These are phyloP conservation scores for Nitzschia sp. DNA, from an alignment of 108 stramenopile genomes.

Conservation along the genomic window DNA sequence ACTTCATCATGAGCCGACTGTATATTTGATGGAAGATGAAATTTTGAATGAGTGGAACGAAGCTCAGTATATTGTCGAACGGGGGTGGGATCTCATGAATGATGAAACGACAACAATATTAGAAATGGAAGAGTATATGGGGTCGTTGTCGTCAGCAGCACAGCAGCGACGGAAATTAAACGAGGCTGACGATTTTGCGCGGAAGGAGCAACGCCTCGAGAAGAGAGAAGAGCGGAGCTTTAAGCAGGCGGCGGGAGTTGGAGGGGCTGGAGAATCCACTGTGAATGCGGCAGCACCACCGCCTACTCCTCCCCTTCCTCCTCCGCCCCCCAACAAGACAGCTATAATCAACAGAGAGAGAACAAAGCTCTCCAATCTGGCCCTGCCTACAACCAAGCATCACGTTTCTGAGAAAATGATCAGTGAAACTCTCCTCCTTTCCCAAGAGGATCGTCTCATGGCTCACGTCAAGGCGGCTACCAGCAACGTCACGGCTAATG, in stretches of 20 bases:
- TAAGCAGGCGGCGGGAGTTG: neutral
- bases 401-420: slow-evolving; percentile 64
- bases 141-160: neutral
- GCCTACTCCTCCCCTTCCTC: neutral
- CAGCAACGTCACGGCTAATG: slow-evolving; percentile 29
- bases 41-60: slow-evolving; percentile 43
- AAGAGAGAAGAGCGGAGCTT: neutral
- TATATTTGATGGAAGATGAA: slow-evolving; percentile 40
- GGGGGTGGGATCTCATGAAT: slow-evolving; percentile 1
- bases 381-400: slow-evolving; percentile 55
- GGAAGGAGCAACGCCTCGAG: neutral
- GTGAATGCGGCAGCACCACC: neutral
- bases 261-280: neutral
- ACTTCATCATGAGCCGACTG: neutral
- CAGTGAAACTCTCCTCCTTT: slow-evolving; percentile 64
- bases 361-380: slow-evolving; percentile 23
- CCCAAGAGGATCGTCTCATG: slow-evolving; percentile 38
- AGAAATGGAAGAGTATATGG: neutral
- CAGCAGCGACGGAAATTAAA: neutral
- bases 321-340: neutral
- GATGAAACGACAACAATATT: slow-evolving; percentile 2
- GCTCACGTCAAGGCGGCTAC: slow-evolving; percentile 10
- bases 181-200: slow-evolving; percentile 7
- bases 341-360: neutral
- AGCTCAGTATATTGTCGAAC: slow-evolving; percentile 24